Evolutionary conservation across 306 rosid species (phyloP).

Genomic region (Glycine soja): DNA sequence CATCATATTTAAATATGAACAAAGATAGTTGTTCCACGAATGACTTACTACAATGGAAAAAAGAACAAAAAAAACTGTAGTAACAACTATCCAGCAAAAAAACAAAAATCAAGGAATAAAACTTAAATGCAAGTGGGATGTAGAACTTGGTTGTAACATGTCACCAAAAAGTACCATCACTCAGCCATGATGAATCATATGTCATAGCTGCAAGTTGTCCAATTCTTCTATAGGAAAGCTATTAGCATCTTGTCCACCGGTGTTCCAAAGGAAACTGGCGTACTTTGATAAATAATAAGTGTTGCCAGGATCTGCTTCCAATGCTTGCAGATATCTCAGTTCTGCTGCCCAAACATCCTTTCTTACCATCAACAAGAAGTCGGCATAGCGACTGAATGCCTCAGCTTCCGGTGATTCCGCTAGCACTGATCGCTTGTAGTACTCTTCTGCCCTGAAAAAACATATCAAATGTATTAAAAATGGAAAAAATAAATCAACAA

Average conservation of each 20-base stretch:
- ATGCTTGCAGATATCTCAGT: slow-evolving; percentile 67
- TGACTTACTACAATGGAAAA: background rate
- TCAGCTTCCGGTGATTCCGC: slow-evolving; percentile 66
- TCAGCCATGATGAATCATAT: too few species aligned
- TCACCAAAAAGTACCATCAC: too few species aligned
- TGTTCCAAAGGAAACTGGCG: slow-evolving; percentile 76
- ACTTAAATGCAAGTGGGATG: slow-evolving; percentile 7
- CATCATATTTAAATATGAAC: background rate
- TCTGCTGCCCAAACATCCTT: slow-evolving; percentile 78
- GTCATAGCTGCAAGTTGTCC: slow-evolving; percentile 47
- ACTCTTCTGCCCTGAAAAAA: slow-evolving; percentile 78
- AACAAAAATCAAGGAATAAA: slow-evolving; percentile 15
- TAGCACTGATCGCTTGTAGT: slow-evolving; percentile 61
- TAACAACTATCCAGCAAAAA: slow-evolving; percentile 15
- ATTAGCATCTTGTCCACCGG: slow-evolving; percentile 65
- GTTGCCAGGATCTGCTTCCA: slow-evolving; percentile 66
- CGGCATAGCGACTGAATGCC: slow-evolving; percentile 67
- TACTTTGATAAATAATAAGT: slow-evolving; percentile 62
- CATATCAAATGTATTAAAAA: background rate
- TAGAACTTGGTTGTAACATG: background rate
- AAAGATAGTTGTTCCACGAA: background rate
- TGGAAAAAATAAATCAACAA: too few species aligned
- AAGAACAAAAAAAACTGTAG: background rate
- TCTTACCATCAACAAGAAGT: slow-evolving; percentile 70
- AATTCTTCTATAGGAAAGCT: slow-evolving; percentile 54